Conservation (phyloP, 2,329 filamentous ascomycete species). For the Clathrospora elynae region DNA sequence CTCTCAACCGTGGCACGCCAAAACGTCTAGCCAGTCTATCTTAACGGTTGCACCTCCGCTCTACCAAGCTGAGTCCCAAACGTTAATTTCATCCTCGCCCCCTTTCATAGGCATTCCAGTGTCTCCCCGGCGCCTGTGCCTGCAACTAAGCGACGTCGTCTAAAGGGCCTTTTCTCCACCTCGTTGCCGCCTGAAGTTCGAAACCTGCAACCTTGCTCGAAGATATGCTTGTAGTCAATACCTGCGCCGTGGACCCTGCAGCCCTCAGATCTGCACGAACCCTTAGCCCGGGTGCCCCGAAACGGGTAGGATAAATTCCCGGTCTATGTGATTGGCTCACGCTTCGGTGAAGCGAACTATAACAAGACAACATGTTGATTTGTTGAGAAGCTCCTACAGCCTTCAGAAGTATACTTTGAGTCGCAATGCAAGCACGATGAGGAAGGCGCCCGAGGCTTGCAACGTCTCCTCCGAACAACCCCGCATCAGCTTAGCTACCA, state of each 20-base stretch:
- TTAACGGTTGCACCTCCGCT: neutral
- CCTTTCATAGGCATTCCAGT: constrained; percentile 1
- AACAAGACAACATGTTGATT: constrained; percentile 4
- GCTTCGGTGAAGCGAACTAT: neutral
- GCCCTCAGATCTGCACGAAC: constrained; percentile 10
- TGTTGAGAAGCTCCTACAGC: constrained; percentile 1
- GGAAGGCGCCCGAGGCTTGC: no score
- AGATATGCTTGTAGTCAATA: constrained; percentile 1
- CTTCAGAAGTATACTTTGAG: constrained; percentile 1
- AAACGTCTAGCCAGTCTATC: constrained; percentile 1
- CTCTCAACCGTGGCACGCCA: constrained; percentile 10
- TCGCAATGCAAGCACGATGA: no score
- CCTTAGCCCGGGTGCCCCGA: neutral
- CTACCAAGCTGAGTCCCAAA: constrained; percentile 1
- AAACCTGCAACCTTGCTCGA: neutral
- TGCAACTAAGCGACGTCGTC: neutral
- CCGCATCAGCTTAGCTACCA: no score
- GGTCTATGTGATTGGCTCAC: constrained; percentile 4
- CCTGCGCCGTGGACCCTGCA: constrained; percentile 13
- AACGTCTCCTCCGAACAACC: no score
- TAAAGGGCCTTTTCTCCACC: constrained; percentile 6
- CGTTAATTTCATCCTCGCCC: constrained; percentile 2
- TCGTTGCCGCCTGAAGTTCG: neutral
- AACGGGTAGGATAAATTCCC: constrained; percentile 2
- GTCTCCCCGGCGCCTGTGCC: neutral